Evolutionary conservation across 768 basidiomycete genomes (phyloP), one percentile per base, ranked within the genome.

Genomic region (Cystofilobasidium macerans): DNA sequence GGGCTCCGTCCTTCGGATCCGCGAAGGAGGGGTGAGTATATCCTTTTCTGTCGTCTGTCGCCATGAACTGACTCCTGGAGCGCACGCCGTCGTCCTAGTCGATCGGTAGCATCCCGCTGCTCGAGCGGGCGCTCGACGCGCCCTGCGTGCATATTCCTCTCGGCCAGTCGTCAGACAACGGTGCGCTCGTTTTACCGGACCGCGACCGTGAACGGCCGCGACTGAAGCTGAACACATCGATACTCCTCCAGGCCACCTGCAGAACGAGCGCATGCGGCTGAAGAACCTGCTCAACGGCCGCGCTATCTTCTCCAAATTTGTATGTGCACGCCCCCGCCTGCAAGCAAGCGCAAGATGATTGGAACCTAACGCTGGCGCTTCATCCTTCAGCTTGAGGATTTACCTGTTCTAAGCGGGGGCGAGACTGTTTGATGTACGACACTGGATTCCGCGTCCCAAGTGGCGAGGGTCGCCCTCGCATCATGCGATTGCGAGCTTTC

Each of bases 41-140:
- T 18, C 12, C 18, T 62, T 24, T 51, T 32, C 12, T 42, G 20
- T 24, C 51, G 62, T 18, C 30, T 47, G 22, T 62, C 62, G 48
- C 12, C 12, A 35, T 60, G 22, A 20, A 16, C 60, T 14, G 35
- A 40, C 8, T 18, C 12, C 62, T 36, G 38, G 20, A 47, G 65
- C 38, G 53, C 36, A n/a, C 59, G 60, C 57, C 67, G 45, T 35
- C 57, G 57, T 40, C 22, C 53, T 70, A 93, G 90, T 90, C 89
- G 8, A 91, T 97, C 61, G 95, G 95, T 5, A 89, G 89, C 1
- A 83, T 98, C 0, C 94, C 93, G 0, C 93, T 85, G 76, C 79
- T 99, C 3, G 95, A 99, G 76, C 90, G 91, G 70, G 85, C 86
- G 73, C 94, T 99, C 70, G 79, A 81, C 0, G 65, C 65, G 40